Evolutionary conservation across 2,329 filamentous ascomycete species (phyloP).

Genomic region (Curvularia lunata): DNA sequence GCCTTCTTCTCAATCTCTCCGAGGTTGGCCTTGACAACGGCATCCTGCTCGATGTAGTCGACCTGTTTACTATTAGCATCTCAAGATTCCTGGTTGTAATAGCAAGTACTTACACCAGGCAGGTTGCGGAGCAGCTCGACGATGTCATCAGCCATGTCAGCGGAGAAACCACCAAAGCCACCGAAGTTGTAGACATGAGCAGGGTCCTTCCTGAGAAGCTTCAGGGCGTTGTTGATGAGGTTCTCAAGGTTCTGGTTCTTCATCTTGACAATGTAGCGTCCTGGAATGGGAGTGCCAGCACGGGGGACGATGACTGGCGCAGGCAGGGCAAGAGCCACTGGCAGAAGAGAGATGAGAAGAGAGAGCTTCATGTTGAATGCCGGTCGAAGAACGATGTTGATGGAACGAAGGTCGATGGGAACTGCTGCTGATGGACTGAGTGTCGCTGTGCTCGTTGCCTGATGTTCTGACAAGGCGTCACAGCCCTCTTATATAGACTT

Average conservation of each 20-base stretch:
- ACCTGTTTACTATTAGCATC: slow-evolving; percentile 33
- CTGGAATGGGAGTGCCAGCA: slow-evolving; percentile 47
- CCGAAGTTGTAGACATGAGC: slow-evolving; percentile 49
- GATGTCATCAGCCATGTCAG: slow-evolving; percentile 42
- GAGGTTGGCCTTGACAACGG: slow-evolving; percentile 40
- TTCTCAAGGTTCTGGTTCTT: slow-evolving; percentile 45
- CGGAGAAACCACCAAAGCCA: slow-evolving; percentile 49
- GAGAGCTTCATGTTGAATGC: slow-evolving; percentile 49
- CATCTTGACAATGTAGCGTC: slow-evolving; percentile 56
- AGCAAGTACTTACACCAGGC: slow-evolving; percentile 33
- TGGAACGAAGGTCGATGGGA: slow-evolving; percentile 21
- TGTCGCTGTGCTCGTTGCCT: slow-evolving; percentile 39
- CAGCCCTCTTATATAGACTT: slow-evolving; percentile 41
- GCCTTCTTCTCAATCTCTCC: slow-evolving; percentile 42
- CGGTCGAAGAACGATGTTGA: slow-evolving; percentile 17
- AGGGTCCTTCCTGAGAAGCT: slow-evolving; percentile 35
- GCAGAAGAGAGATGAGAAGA: slow-evolving; percentile 49
- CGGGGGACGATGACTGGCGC: slow-evolving; percentile 51
- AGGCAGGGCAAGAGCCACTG: slow-evolving; percentile 44
- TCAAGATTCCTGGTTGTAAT: background rate
- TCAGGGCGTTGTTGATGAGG: slow-evolving; percentile 37
- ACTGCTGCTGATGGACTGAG: slow-evolving; percentile 28
- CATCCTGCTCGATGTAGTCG: slow-evolving; percentile 51
- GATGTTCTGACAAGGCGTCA: slow-evolving; percentile 18
- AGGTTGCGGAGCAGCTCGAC: slow-evolving; percentile 37